Evolutionary conservation across 352 stramenopile species (phyloP), one percentile per base, ranked within the genome.

Genomic region (Globisporangium emineosum): DNA sequence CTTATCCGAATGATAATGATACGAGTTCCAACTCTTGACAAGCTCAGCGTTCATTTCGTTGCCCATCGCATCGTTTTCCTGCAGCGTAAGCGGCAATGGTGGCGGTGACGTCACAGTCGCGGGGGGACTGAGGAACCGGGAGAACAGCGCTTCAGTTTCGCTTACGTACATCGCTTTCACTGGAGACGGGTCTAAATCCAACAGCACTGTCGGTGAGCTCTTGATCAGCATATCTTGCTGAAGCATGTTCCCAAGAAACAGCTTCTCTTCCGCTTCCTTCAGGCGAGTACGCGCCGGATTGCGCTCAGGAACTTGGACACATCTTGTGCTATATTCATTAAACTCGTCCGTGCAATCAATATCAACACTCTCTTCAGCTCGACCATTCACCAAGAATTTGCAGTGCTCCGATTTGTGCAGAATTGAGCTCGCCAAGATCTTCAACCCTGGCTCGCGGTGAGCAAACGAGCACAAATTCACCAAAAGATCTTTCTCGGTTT

Each of bases 31-130:
- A 45, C 75, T 90, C 3, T 68, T n/a, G 64, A 72, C 54, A 6
- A 90, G 35, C 30, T 84, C 77, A 1, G 57, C 49, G 25, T 80
- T 56, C 77, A 90, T 84, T 1, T 33, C 57, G 15, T 58, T 65
- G 7, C 77, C 66, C 66, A 83, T 76, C 0, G 43, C 54, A 54
- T 83, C 76, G 2, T 23, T 59, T 27, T 64, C 63, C 5, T 45
- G 54, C 5, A 21, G 55, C 6, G 57, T 57, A 19, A 88, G 52
- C 3, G 75, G 73, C 0, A 88, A 62, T 2, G 35, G 30, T 3
- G 27, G 17, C 21, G 6, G 27, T n/a, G 25, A 25, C 27, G 50
- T 40, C 50, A 25, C 13, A 12, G 2, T 19, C 49, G 25, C 47
- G 7, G 49, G 49, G 8, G 23, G 23, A 3, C 25, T 35, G 12